Conservation (phyloP, 2,329 filamentous ascomycete genomes). For the Ophiognomonia clavigignenti-juglandacearum region DNA sequence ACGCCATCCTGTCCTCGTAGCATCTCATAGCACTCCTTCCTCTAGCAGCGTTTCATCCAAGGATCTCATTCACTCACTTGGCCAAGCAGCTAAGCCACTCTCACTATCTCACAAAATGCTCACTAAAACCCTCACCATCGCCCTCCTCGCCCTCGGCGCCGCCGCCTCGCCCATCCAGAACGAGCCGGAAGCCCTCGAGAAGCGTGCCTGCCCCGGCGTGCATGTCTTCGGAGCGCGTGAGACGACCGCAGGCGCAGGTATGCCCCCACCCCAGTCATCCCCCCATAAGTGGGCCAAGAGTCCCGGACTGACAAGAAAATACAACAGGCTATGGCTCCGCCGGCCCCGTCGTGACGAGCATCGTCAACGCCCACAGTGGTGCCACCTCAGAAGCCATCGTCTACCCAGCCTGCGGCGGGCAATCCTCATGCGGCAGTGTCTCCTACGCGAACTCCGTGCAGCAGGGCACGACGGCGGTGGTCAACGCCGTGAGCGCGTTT, state of each 20-base stretch:
- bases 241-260: conserved; percentile 36
- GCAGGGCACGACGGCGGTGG: conserved; percentile 50
- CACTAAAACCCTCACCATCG: conserved; percentile 3
- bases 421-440: conserved; percentile 47
- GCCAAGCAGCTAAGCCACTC: too few species aligned
- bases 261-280: neutral
- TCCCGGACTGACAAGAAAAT: neutral
- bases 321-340: conserved; percentile 41
- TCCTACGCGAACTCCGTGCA: conserved; percentile 52
- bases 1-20: too few species aligned
- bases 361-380: conserved; percentile 38
- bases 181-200: conserved; percentile 19
- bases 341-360: conserved; percentile 38
- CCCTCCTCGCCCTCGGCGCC: conserved; percentile 13
- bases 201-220: conserved; percentile 36
- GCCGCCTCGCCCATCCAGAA: conserved; percentile 13
- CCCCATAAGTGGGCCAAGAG: neutral
- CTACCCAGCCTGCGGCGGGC: conserved; percentile 56
- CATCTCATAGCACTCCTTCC: too few species aligned
- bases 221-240: conserved; percentile 48
- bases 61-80: neutral
- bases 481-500: conserved; percentile 50
- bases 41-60: neutral
- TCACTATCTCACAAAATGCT: neutral
- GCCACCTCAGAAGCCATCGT: conserved; percentile 40